phyloP scores from a whole-genome alignment of 768 basidiomycete genomes.

The Lactarius trivialis region DNA sequence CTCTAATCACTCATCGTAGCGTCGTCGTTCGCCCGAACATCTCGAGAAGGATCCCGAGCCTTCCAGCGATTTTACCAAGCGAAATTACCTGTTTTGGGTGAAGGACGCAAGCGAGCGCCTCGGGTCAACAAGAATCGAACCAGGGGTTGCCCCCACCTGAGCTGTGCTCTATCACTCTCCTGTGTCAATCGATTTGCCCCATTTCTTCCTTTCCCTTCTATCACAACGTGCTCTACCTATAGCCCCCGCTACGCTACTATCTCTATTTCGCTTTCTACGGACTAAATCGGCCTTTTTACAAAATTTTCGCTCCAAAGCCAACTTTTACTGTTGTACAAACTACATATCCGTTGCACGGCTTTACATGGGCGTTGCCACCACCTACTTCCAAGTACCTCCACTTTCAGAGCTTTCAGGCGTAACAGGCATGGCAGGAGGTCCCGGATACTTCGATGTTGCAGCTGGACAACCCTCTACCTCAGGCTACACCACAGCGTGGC shows the following conservation, averaged over 20 bases:
- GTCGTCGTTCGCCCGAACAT: not conserved
- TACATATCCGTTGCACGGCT: not conserved
- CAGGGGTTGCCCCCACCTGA: not conserved
- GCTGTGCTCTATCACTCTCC: conserved; percentile 12
- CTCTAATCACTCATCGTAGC: not conserved
- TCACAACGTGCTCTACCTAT: conserved; percentile 10
- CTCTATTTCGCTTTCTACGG: not conserved
- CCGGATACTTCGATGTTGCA: conserved; percentile 1
- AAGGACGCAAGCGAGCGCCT: not conserved
- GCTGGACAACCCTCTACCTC: conserved; percentile 10
- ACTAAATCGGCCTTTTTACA: conserved; percentile 5
- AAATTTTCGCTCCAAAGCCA: not conserved
- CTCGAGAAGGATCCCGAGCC: conserved; percentile 5
- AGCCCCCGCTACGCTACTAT: not conserved
- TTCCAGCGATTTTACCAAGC: conserved; percentile 4
- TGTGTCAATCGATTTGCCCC: not conserved
- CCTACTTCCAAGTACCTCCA: conserved; percentile 6
- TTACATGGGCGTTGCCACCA: conserved; percentile 6
- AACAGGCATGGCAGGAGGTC: conserved; percentile 11
- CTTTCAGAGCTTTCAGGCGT: conserved; percentile 10
- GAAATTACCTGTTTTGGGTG: not conserved
- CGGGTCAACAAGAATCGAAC: not conserved
- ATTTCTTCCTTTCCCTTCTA: not conserved
- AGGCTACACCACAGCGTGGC: not conserved
- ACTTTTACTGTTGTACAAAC: not conserved